These are phyloP conservation scores for Aphanomyces astaci DNA, from an alignment of 352 stramenopile species.

Conservation along the genomic window DNA sequence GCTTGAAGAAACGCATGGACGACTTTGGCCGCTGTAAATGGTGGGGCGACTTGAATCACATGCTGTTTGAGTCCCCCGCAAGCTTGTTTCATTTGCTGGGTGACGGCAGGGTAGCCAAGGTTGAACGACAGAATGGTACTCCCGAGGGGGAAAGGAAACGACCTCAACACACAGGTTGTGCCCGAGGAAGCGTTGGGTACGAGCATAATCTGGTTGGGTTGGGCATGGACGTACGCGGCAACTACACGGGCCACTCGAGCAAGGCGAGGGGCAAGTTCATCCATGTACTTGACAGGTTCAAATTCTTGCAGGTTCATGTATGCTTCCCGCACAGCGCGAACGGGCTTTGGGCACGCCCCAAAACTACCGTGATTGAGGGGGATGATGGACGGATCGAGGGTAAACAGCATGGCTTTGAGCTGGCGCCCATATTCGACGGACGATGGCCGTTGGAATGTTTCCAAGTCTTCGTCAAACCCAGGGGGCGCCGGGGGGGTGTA, in stretches of 20 bases:
- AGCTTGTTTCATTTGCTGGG: not conserved
- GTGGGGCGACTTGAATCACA: not conserved
- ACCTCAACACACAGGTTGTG: conserved; percentile 14
- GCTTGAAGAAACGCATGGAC: not conserved
- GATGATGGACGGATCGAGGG: conserved; percentile 3
- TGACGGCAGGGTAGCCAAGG: conserved; percentile 3
- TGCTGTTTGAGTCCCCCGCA: not conserved
- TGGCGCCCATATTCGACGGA: not conserved
- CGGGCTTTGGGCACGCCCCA: conserved; percentile 13
- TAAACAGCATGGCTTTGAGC: conserved; percentile 3
- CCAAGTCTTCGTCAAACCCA: conserved; percentile 4
- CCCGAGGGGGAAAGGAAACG: not conserved
- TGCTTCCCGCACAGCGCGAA: not conserved
- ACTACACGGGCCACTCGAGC: not conserved
- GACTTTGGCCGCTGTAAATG: not conserved
- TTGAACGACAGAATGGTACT: conserved; percentile 12
- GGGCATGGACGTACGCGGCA: not conserved
- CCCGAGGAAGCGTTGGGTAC: conserved; percentile 20
- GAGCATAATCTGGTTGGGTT: not conserved
- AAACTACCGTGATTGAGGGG: conserved; percentile 20
- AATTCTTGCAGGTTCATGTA: conserved; percentile 12
- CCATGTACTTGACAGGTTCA: conserved; percentile 14
- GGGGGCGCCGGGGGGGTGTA: not conserved
- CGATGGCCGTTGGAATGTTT: conserved; percentile 2
- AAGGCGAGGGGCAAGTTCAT: conserved; percentile 1